Evolutionary conservation across 495 filamentous ascomycete species (phyloP).

Genomic region (Tuber calosporum): DNA sequence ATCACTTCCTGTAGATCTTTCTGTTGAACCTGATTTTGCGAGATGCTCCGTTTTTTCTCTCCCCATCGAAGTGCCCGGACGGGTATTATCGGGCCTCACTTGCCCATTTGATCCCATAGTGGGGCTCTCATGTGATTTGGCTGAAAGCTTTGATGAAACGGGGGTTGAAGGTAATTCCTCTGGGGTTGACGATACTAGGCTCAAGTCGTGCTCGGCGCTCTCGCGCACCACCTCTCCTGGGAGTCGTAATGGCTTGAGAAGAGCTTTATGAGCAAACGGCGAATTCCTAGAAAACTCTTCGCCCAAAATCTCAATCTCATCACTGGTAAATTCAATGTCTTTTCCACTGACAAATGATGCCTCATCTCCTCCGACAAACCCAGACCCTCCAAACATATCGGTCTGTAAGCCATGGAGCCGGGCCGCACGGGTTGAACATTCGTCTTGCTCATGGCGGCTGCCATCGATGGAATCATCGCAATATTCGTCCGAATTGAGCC

Average conservation of each 20-base stretch:
- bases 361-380: conserved; percentile 29
- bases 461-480: conserved; percentile 21
- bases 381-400: conserved; percentile 24
- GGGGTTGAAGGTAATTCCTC: not conserved
- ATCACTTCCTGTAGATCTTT: not conserved
- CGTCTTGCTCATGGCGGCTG: conserved; percentile 4
- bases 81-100: not conserved
- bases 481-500: conserved; percentile 24
- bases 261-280: not conserved
- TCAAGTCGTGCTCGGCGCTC: not conserved
- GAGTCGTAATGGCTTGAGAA: not conserved
- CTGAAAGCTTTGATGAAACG: not conserved
- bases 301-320: not conserved
- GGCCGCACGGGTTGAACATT: conserved; percentile 5
- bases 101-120: not conserved
- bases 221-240: not conserved
- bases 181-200: not conserved
- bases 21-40: not conserved
- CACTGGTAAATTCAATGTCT: not conserved
- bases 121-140: not conserved
- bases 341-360: conserved; percentile 10
- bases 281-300: conserved; percentile 1
- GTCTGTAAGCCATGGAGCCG: conserved; percentile 13
- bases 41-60: not conserved
- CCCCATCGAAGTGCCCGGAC: not conserved